Evolutionary conservation across 441 rosid species (phyloP), one percentile per base, ranked within the genome.

Genomic region (Flueggea neowawraea): DNA sequence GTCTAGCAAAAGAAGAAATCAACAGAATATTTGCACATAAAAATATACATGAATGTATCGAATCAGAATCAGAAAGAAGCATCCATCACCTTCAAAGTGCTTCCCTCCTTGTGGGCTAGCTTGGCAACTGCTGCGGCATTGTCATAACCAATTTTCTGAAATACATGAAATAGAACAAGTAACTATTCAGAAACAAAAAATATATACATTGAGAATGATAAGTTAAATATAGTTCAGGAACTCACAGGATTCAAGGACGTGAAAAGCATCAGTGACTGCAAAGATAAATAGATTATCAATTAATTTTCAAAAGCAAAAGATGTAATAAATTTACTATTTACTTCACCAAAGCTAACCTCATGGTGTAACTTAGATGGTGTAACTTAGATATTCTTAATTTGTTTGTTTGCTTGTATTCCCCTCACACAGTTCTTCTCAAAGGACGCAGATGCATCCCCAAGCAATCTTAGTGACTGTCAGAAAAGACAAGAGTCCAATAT

Each of bases 61-160:
- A 22, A 22, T 22, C 45, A 43, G 12, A 43, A 43, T 11, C 45
- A 43, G 45, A 43, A 43, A 43, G 45, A 43, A 43, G 45, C 8
- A 43, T 43, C 12, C 45, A 43, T 43, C 45, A 87, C 98, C 98
- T 94, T 94, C 78, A 91, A 66, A 51, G 96, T 89, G 54, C 76
- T 61, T 63, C 97, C 98, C 73, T 89, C 98, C 73, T 89, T 91
- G 73, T 94, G 98, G 63, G 98, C 97, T 75, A 77, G 84, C 88
- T 94, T 94, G 62, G 98, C 98, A 77, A 94, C 98, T 55, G 94
- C 95, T 12, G 99, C 99, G 48, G 97, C 99, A 64, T 87, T 89
- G 80, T 94, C 99, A 67, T 94, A 91, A 12, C 99, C 97, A 69
- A 91, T 89, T 94, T 91, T 94, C 98, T 94, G 78, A 16, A 67